Evolutionary conservation across 352 stramenopile species (phyloP).

Genomic region (Globisporangium radiosum): DNA sequence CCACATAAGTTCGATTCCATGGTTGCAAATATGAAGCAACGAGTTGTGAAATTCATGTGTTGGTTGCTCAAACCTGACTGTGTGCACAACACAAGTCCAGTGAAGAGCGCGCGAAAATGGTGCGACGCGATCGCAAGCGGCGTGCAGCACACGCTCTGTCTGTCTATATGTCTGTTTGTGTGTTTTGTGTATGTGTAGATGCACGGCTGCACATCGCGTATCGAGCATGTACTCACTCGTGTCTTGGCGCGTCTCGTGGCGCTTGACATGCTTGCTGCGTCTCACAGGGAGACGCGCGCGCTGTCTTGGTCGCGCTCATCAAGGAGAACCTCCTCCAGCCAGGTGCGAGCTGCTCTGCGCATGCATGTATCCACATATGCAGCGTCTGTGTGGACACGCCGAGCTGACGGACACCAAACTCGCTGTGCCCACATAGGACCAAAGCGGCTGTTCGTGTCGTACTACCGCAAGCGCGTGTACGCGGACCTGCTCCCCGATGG

Average conservation of each 20-base stretch:
- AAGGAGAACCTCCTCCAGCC: conserved; percentile 57
- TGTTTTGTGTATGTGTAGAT: not conserved
- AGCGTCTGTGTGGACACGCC: not conserved
- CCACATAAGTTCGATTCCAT: no score
- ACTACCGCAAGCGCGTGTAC: conserved; percentile 77
- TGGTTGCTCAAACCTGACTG: no score
- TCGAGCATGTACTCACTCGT: not conserved
- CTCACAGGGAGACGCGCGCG: conserved; percentile 48
- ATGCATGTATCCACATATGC: not conserved
- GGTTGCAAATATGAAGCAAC: no score
- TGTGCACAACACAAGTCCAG: not conserved
- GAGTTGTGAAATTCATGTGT: no score
- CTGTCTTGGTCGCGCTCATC: conserved; percentile 59
- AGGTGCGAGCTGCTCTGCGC: conserved; percentile 17
- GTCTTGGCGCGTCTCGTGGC: not conserved
- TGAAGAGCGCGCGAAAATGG: not conserved
- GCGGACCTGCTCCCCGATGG: conserved; percentile 66
- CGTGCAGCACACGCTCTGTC: no score
- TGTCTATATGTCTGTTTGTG: no score
- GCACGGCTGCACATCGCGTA: not conserved
- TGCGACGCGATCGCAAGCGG: not conserved
- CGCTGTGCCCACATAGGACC: conserved; percentile 17
- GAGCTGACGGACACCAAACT: not conserved
- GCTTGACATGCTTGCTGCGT: not conserved
- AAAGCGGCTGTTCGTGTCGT: conserved; percentile 78